These are phyloP conservation scores for Trichocladium uniseriatum DNA, from an alignment of 495 filamentous ascomycete genomes.

Conservation along the genomic window DNA sequence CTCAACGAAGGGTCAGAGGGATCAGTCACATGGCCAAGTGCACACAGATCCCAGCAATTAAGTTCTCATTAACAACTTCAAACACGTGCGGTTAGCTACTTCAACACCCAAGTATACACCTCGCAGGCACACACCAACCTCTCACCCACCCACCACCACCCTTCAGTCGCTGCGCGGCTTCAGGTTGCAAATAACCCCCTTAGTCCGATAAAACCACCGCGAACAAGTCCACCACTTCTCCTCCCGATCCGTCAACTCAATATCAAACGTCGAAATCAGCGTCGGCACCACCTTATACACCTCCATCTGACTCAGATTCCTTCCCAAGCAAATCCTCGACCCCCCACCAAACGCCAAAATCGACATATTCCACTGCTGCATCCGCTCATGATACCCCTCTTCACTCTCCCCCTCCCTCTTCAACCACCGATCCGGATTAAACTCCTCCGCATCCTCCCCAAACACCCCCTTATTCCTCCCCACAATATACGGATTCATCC, in stretches of 20 bases:
- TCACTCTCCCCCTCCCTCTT: conserved; percentile 24
- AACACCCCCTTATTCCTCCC: conserved; percentile 38
- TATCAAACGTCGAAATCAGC: conserved; percentile 46
- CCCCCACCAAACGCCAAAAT: conserved; percentile 51
- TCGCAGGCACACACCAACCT: no score
- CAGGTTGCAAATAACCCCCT: conserved; percentile 11
- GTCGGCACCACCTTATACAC: conserved; percentile 57
- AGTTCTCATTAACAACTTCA: no score
- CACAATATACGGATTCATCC: conserved; percentile 29
- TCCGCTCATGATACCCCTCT: conserved; percentile 8
- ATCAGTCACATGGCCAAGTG: no score
- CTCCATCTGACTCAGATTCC: conserved; percentile 54
- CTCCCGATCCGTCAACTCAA: conserved; percentile 14
- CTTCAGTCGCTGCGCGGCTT: background rate
- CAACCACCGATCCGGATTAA: conserved; percentile 42
- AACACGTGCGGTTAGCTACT: no score
- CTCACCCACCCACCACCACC: no score
- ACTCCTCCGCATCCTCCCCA: conserved; percentile 40
- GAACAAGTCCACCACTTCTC: conserved; percentile 17
- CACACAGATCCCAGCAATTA: no score
- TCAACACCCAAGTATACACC: no score
- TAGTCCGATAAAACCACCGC: conserved; percentile 18
- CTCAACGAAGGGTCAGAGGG: no score
- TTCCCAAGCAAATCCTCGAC: conserved; percentile 53
- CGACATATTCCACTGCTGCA: conserved; percentile 17